Evolutionary conservation across 1,139 yeast species (phyloP).

Genomic region (Meyerozyma carpophila): DNA sequence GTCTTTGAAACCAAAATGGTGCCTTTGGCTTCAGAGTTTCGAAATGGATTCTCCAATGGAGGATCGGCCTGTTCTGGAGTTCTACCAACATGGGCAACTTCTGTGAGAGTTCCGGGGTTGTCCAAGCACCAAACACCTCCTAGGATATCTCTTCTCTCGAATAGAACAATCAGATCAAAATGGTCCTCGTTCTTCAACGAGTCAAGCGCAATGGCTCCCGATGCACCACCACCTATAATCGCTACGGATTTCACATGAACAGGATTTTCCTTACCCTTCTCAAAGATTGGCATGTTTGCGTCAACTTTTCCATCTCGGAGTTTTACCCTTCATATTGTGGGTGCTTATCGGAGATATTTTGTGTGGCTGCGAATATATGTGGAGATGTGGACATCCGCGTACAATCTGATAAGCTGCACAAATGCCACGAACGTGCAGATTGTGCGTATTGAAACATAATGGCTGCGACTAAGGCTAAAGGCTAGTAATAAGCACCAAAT

Average conservation of each 20-base stretch:
- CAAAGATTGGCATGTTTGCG: neutral
- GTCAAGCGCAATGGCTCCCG: slow-evolving; percentile 45
- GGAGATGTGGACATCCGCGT: too few relatives aligned
- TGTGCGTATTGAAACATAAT: too few relatives aligned
- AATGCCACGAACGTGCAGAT: too few relatives aligned
- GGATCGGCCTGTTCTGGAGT: slow-evolving; percentile 20
- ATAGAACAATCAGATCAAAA: slow-evolving; percentile 32
- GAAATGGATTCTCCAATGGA: slow-evolving; percentile 26
- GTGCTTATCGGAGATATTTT: neutral
- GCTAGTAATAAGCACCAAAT: too few relatives aligned
- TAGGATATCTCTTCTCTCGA: slow-evolving; percentile 33
- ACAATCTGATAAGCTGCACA: too few relatives aligned
- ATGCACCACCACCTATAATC: slow-evolving; percentile 49
- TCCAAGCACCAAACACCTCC: slow-evolving; percentile 44
- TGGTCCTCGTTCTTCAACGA: slow-evolving; percentile 38
- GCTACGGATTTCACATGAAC: slow-evolving; percentile 17
- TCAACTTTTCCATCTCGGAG: neutral
- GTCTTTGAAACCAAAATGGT: neutral
- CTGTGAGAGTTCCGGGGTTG: neutral
- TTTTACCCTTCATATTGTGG: neutral
- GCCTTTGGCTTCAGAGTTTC: slow-evolving; percentile 1
- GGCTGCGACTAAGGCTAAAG: too few relatives aligned
- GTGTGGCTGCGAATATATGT: too few relatives aligned
- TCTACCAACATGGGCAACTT: slow-evolving; percentile 20
- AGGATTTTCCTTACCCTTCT: neutral